Base-by-base conservation (phyloP, 495 filamentous ascomycete genomes). In the Lophium mytilinum region DNA sequence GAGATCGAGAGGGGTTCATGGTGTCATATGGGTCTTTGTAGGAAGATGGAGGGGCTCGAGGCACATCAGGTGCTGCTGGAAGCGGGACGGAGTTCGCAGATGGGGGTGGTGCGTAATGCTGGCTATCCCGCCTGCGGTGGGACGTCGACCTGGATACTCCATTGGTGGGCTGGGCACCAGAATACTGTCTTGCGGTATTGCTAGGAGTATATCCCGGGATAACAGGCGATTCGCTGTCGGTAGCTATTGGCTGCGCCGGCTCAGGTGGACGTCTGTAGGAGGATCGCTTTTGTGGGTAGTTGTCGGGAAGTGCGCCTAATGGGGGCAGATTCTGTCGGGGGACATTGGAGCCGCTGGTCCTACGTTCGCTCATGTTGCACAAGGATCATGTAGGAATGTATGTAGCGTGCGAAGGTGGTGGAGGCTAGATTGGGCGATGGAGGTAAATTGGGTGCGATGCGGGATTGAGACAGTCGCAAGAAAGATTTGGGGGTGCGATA, bases 11-110 rank as follows among this genome's bases (percentile, higher is more conserved):
- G 9, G 45, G 6, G 52, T 47, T 56, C 37, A 41, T 61, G 6
- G 64, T 51, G 4, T 54, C 69, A 55, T 80, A 73, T 21, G 78
- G 75, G 17, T 76, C 69, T 56, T 70, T 75, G 65, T 83, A 86
- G 41, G 80, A 82, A n/a, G 78, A 67, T 19, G 78, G 80, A 21
- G 75, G 58, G 17, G 55, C 75, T 64, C 76, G 77, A 4, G 83
- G 82, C 1, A 74, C 78, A 52, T 84, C 83, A 50, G 83, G 79
- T 19, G 78, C 83, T 41, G 76, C 74, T 36, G 19, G 24, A 21
- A 45, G 56, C 37, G 37, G 37, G 21, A 1, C 57, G 51, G 34
- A 58, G 55, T 50, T 63, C 15, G 51, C 30, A 19, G 49, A 33
- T 8, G 42, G 36, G 24, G 51, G 62, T 12, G 57, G 47, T 8